Percentiles rank a stretch among this genome's conserved stretches.
phyloP scores from a whole-genome alignment of 2,329 filamentous ascomycete species.

The Penicillium sp. region DNA sequence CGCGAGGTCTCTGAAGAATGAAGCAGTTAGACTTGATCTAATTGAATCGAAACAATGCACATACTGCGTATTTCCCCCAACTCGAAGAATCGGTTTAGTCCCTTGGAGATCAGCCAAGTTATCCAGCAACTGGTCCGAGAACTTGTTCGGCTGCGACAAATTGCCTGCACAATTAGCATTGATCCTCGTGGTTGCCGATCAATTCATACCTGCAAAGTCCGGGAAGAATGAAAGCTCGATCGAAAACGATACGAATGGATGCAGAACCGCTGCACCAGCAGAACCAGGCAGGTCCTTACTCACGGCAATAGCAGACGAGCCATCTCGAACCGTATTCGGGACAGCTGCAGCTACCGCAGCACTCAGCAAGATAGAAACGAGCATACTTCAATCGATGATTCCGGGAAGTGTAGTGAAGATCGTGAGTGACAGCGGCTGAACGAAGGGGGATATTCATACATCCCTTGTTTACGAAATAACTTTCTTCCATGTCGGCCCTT shows the following conservation, averaged over 20 bases:
- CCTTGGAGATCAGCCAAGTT: constrained; percentile 53
- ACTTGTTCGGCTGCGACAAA: constrained; percentile 51
- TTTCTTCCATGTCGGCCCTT: no score
- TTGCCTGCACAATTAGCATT: constrained; percentile 43
- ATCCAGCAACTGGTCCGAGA: constrained; percentile 55
- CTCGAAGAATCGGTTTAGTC: constrained; percentile 55
- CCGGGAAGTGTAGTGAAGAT: no score
- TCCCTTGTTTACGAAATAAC: no score
- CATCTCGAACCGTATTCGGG: constrained; percentile 4
- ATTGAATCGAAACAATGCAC: background rate
- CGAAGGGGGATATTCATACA: no score
- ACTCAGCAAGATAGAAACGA: constrained; percentile 7
- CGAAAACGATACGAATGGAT: constrained; percentile 48
- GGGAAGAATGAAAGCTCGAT: constrained; percentile 51
- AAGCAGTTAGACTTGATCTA: background rate
- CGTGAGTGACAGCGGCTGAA: no score
- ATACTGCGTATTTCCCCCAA: constrained; percentile 60
- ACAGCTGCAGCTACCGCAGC: constrained; percentile 10
- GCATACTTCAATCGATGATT: no score
- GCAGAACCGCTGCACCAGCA: constrained; percentile 14
- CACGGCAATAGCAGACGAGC: constrained; percentile 7
- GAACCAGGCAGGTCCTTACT: constrained; percentile 5
- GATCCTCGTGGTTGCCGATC: no score
- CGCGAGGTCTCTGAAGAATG: constrained; percentile 48
- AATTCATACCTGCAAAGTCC: constrained; percentile 48